Evolutionary conservation across 2,329 filamentous ascomycete genomes (phyloP), one percentile per base, ranked within the genome.

Genomic region (Byssoonygena ceratinophila): DNA sequence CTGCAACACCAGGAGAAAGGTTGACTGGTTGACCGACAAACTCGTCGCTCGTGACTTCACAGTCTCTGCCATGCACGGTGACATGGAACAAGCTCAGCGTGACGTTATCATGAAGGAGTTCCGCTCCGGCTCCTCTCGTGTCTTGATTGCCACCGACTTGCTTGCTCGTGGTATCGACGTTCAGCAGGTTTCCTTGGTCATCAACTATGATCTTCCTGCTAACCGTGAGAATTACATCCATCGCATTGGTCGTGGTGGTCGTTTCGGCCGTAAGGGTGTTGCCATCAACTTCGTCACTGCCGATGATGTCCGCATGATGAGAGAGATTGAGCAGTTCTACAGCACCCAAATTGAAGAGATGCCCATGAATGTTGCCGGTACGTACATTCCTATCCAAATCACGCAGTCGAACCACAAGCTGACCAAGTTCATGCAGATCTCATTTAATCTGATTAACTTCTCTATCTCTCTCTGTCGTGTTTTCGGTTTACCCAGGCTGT

Each of bases 141-240:
- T 98, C 63, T 80, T 98, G 68, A 98, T 98, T 68, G 89, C 92
- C 74, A 98, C 92, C 60, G 92, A 98, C 71, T 82, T 98, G 59
- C 80, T 96, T 72, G 92, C 92, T 71, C 91, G 92, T 85, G 92
- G 92, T 84, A 98, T 98, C 75, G 92, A 98, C 75, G 92, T 98
- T 67, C 92, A 98, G 80, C 92, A 98, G 78, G 92, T 98, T 58
- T 96, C 91, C 55, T 80, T 98, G 71, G 92, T 98, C 77, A 98
- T 98, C 82, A 98, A 98, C 84, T 98, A 98, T 77, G 92, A 98
- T 72, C 80, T 98, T 53, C 92, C 92, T 63, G 87, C 89, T 75
- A 97, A 97, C 82, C 89, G 91, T 68, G 92, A 98, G 80, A 98
- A 97, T 83, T 98, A 98, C 83, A 98, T 98, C 69, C 92, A 98